phyloP scores from a whole-genome alignment of 441 rosid species.

The Euphorbia celastroides region DNA sequence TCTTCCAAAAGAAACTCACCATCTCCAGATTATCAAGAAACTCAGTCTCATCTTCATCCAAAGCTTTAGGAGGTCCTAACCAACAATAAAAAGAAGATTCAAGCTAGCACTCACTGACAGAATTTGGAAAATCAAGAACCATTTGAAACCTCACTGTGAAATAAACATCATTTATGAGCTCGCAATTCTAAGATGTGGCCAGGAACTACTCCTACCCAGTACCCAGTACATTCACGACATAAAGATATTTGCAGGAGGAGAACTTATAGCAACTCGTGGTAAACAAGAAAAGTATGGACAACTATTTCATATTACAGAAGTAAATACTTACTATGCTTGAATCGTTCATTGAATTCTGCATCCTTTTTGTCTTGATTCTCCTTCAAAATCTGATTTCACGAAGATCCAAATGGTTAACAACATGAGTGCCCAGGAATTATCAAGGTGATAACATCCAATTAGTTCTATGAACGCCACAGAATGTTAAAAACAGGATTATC shows the following conservation, averaged over 20 bases:
- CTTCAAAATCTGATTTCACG: slow-evolving; percentile 56
- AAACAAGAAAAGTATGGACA: not conserved
- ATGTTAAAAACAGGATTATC: not conserved
- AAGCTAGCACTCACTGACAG: not conserved
- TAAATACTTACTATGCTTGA: slow-evolving; percentile 74
- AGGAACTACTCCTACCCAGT: too few relatives aligned
- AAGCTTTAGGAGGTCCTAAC: slow-evolving; percentile 87
- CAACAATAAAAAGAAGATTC: slow-evolving; percentile 1
- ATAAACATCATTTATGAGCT: not conserved
- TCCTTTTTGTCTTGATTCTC: slow-evolving; percentile 94
- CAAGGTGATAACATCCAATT: not conserved
- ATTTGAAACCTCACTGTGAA: not conserved
- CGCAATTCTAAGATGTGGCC: not conserved
- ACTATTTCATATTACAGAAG: not conserved
- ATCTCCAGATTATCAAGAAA: slow-evolving; percentile 74
- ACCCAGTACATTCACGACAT: too few relatives aligned
- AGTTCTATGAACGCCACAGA: not conserved
- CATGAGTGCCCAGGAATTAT: not conserved
- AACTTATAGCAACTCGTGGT: not conserved
- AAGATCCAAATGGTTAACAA: not conserved
- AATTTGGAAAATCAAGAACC: slow-evolving; percentile 5
- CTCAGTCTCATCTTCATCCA: slow-evolving; percentile 96
- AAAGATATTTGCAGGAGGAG: not conserved
- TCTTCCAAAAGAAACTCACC: slow-evolving; percentile 40
- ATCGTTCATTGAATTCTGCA: slow-evolving; percentile 92